Base-by-base conservation (phyloP, 2,329 filamentous ascomycete genomes). In the Dothideomycetes sp. region DNA sequence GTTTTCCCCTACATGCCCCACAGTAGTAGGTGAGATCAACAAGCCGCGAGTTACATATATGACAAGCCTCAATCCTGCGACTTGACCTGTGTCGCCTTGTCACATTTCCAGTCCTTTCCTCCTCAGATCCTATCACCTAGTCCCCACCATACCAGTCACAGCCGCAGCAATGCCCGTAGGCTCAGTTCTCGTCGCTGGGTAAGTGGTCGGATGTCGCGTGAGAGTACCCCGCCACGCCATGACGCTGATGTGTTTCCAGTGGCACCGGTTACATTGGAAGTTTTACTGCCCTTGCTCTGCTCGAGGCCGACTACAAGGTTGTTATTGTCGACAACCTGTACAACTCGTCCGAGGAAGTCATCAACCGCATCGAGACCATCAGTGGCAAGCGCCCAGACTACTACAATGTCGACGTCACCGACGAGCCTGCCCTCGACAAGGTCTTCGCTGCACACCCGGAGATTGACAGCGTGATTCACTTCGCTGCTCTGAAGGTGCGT, bases 211-310 rank as follows among this genome's bases (percentile, higher is more conserved):
- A 16, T 31, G 33, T 35, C 34, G 44, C n/a, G 33, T 14, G 11
- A 36, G n/a, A 39, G 19, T 38, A 34, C 36, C 34, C 37, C 38
- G 30, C 39, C 34, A 32, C 32, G 39, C 34, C 19, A 44, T 36
- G 45, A 49, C 56, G 42, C 43, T 43, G 34, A 37, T 19, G 15
- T 32, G 19, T 43, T 53, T 48, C 41, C 49, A 95, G 91, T 75
- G 91, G 91, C 58, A 94, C 88, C 49, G 91, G 91, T 69, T 98
- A 98, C 73, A 98, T 98, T 65, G 91, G 91, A 61, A 96, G 89
- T 37, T 96, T 96, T 73, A 98, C 91, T 46, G 72, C 84, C 41
- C 79, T 98, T 37, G 81, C 87, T 39, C 84, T 98, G 18, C 84
- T 98, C 51, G 75, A 95, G 59, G 84, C 91, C 57, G 88, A 80